A percentile compares a stretch with the other conserved stretches of the same genome.
Conservation (phyloP, 140 eudicot genomes). For the Cichorium intybus region DNA sequence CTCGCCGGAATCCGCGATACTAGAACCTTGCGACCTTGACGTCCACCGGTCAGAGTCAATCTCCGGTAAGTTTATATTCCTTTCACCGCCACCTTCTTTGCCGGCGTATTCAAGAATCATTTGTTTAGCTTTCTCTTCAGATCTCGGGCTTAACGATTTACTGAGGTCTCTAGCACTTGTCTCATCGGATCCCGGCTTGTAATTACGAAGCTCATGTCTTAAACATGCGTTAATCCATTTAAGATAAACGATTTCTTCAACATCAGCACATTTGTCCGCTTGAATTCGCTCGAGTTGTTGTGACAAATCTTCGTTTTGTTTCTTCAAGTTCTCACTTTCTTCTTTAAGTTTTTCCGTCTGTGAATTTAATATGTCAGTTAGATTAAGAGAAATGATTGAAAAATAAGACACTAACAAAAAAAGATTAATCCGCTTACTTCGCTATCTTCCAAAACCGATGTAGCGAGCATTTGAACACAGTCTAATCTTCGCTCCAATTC, state of each 20-base stretch:
- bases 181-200: constrained; percentile 62
- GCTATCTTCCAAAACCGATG: constrained; percentile 61
- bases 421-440: constrained; percentile 46
- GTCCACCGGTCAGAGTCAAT: constrained; percentile 64
- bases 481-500: constrained; percentile 75
- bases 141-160: constrained; percentile 64
- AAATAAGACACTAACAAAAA: not conserved
- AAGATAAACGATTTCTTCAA: constrained; percentile 79
- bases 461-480: constrained; percentile 54
- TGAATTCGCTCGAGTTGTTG: constrained; percentile 65
- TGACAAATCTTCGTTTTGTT: constrained; percentile 58
- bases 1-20: constrained; percentile 49
- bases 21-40: constrained; percentile 65
- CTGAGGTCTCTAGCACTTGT: constrained; percentile 81
- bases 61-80: constrained; percentile 30
- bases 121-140: constrained; percentile 83
- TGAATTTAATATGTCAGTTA: not conserved
- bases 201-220: constrained; percentile 73
- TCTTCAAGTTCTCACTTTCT: constrained; percentile 45
- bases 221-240: constrained; percentile 91
- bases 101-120: constrained; percentile 72
- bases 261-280: constrained; percentile 63
- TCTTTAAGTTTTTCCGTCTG: constrained; percentile 58
- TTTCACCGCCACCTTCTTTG: constrained; percentile 55
- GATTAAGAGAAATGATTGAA: not conserved